Conservation (phyloP, 1,284 basidiomycete genomes). For the Lentinus polychrous region DNA sequence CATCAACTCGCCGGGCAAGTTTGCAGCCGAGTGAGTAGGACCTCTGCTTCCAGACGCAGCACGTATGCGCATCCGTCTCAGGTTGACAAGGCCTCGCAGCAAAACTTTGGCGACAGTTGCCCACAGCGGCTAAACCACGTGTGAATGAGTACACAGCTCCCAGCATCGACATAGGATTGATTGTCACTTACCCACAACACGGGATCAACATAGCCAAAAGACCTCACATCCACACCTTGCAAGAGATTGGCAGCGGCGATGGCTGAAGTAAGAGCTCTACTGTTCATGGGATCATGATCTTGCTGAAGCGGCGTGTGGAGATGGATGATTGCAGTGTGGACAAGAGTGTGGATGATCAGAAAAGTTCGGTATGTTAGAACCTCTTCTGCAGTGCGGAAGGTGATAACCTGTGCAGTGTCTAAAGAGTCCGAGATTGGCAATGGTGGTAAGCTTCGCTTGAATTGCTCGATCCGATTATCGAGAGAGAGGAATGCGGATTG, state of each 20-base stretch:
- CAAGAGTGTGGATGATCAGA: constrained; percentile 28
- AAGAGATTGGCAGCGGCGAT: constrained; percentile 20
- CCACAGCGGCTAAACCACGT: constrained; percentile 14
- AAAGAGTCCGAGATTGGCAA: constrained; percentile 7
- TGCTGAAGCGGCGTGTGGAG: constrained; percentile 27
- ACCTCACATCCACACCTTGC: constrained; percentile 12
- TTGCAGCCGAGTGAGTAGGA: constrained; percentile 3
- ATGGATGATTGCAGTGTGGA: constrained; percentile 29
- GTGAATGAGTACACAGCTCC: background rate
- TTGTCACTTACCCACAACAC: constrained; percentile 21
- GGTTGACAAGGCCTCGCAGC: constrained; percentile 8
- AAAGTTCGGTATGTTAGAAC: constrained; percentile 17
- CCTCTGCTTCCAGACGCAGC: background rate
- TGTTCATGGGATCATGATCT: constrained; percentile 17
- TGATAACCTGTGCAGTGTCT: constrained; percentile 4
- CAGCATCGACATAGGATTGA: background rate
- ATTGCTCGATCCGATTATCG: constrained; percentile 25
- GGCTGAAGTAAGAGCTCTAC: constrained; percentile 21
- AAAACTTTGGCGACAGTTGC: constrained; percentile 16
- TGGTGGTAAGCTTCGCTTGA: constrained; percentile 19
- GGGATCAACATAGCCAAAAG: constrained; percentile 21
- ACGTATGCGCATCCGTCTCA: constrained; percentile 1
- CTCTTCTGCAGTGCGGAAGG: background rate
- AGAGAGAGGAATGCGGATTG: constrained; percentile 23
- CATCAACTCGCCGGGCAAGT: constrained; percentile 8